Percentiles rank a stretch among this genome's conserved stretches.
phyloP scores from a whole-genome alignment of 2,329 filamentous ascomycete genomes.

The Colletotrichum orchidophilum region DNA sequence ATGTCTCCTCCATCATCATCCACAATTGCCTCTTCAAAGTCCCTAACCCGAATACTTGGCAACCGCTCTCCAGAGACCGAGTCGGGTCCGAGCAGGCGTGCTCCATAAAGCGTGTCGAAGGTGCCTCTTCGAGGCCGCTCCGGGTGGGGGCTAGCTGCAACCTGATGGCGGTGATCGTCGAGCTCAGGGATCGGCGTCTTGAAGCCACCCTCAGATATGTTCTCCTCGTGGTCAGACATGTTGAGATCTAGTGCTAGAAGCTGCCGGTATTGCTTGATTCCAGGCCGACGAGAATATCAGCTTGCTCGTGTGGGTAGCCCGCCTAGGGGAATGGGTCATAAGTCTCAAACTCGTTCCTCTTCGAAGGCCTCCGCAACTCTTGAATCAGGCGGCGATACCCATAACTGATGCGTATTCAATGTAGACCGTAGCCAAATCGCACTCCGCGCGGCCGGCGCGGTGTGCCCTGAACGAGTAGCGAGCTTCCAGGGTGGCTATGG shows the following conservation, averaged over 20 bases:
- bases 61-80: constrained; percentile 10
- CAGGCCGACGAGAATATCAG: not conserved
- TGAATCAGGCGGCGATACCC: constrained; percentile 26
- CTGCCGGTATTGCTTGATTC: not conserved
- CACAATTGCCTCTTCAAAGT: constrained; percentile 87
- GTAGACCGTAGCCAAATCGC: constrained; percentile 17
- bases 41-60: constrained; percentile 68
- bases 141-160: constrained; percentile 66
- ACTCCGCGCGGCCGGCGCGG: constrained; percentile 32
- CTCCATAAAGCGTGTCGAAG: constrained; percentile 74
- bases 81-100: constrained; percentile 55
- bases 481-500: constrained; percentile 19
- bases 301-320: not conserved
- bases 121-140: constrained; percentile 75
- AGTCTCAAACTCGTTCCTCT: constrained; percentile 16
- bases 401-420: constrained; percentile 27
- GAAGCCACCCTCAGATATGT: constrained; percentile 69
- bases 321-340: not conserved
- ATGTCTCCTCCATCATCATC: constrained; percentile 73
- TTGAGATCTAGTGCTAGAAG: constrained; percentile 51
- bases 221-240: constrained; percentile 76
- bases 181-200: constrained; percentile 81
- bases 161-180: constrained; percentile 85
- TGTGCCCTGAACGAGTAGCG: constrained; percentile 16
- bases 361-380: constrained; percentile 32